Percentiles rank a stretch among this genome's conserved stretches.
Conservation (phyloP, 2,329 filamentous ascomycete species). For the Penicillium paneum region DNA sequence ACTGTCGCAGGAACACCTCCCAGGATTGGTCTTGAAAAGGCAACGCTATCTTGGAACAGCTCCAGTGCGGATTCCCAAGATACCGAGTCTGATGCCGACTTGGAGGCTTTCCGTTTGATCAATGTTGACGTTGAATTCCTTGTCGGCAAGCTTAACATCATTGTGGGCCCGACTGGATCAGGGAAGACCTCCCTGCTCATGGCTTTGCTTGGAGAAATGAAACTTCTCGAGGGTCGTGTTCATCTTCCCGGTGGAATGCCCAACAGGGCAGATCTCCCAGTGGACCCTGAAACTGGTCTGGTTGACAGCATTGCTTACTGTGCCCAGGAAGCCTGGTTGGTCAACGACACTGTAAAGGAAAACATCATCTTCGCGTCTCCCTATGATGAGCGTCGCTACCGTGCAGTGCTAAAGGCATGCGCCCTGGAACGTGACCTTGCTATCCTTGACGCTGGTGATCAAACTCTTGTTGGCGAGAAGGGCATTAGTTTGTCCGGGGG, state of each 20-base stretch:
- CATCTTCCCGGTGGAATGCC: conserved; percentile 81
- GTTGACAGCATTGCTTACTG: conserved; percentile 94
- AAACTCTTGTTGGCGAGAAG: conserved; percentile 94
- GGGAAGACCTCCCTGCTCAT: conserved; percentile 95
- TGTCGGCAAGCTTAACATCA: conserved; percentile 83
- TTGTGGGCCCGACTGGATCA: conserved; percentile 87
- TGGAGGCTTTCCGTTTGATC: conserved; percentile 76
- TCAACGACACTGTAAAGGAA: conserved; percentile 91
- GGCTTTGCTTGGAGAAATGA: conserved; percentile 97
- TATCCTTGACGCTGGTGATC: conserved; percentile 87
- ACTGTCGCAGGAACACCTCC: conserved; percentile 68
- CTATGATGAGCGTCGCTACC: conserved; percentile 78
- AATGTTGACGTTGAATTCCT: conserved; percentile 79
- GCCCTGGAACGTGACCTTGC: conserved; percentile 86
- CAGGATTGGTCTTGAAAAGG: conserved; percentile 78
- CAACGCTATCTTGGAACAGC: conserved; percentile 85
- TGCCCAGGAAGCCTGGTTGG: conserved; percentile 93
- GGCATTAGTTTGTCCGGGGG: conserved; percentile 94
- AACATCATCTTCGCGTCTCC: conserved; percentile 89
- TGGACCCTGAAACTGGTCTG: conserved; percentile 78
- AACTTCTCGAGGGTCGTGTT: conserved; percentile 72
- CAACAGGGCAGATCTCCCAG: conserved; percentile 72
- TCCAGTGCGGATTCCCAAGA: conserved; percentile 53
- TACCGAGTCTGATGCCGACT: conserved; percentile 59
- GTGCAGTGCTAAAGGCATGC: conserved; percentile 83